Percentiles rank a stretch among this genome's conserved stretches.
phyloP scores from a whole-genome alignment of 345 rosid genomes.

The Ceriops tagal region DNA sequence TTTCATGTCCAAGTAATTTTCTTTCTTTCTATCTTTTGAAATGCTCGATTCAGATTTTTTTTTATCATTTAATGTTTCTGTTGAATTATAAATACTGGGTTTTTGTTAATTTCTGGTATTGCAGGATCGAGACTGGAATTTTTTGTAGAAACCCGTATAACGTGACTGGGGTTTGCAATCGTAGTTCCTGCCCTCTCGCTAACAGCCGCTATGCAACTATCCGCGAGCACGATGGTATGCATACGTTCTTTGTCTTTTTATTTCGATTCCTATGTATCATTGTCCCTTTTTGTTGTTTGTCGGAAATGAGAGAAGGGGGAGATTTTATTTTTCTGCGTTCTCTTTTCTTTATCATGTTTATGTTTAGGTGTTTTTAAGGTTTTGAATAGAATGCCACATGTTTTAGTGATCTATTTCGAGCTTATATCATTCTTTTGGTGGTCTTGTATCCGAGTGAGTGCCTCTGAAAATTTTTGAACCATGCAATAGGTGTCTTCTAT shows the following conservation, averaged over 20 bases:
- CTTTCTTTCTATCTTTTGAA: not conserved
- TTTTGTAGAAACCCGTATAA: slow-evolving; percentile 95
- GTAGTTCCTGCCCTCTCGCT: slow-evolving; percentile 97
- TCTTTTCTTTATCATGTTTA: too few species aligned
- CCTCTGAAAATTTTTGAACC: not conserved
- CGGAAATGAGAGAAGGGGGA: not conserved
- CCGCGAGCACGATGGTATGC: slow-evolving; percentile 78
- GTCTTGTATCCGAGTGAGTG: not conserved
- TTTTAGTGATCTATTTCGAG: not conserved
- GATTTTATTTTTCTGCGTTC: too few species aligned
- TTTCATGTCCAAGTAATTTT: slow-evolving; percentile 78
- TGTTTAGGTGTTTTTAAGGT: too few species aligned
- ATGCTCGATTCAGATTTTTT: not conserved
- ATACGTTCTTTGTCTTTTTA: not conserved
- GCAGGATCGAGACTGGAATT: slow-evolving; percentile 77
- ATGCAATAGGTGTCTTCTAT: slow-evolving; percentile 69
- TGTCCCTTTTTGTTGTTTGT: not conserved
- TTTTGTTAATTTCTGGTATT: slow-evolving; percentile 1
- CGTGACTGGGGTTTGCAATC: slow-evolving; percentile 88
- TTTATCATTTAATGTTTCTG: not conserved
- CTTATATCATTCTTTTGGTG: not conserved
- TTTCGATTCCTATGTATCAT: not conserved
- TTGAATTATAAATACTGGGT: not conserved
- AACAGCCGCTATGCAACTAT: slow-evolving; percentile 95
- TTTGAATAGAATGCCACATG: too few species aligned